A percentile compares a stretch with the other conserved stretches of the same genome.
Evolutionary conservation across 2,329 filamentous ascomycete genomes (phyloP).

Genomic region (Fusarium secorum): DNA sequence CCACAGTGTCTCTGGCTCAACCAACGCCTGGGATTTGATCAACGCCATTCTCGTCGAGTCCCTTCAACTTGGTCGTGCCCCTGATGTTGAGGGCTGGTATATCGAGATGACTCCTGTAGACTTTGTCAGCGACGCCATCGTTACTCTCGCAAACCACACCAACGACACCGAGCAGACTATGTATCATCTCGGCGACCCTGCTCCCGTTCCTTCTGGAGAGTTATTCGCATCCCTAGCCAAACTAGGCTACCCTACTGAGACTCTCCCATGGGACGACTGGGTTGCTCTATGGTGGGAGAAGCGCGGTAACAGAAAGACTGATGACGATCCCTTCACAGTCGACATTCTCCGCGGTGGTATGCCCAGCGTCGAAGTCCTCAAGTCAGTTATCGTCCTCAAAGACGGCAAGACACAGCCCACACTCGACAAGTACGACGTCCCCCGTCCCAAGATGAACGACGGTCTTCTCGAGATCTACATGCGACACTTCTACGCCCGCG

Average conservation of each 20-base stretch:
- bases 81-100: slow-evolving; percentile 77
- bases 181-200: slow-evolving; percentile 78
- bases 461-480: slow-evolving; percentile 79
- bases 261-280: slow-evolving; percentile 76
- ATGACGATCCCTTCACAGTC: slow-evolving; percentile 77
- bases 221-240: slow-evolving; percentile 71
- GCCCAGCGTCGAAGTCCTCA: slow-evolving; percentile 76
- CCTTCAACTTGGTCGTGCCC: slow-evolving; percentile 73
- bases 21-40: slow-evolving; percentile 80
- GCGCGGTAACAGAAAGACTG: slow-evolving; percentile 68
- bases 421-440: slow-evolving; percentile 59
- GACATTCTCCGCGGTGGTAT: slow-evolving; percentile 83
- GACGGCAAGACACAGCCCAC: slow-evolving; percentile 72
- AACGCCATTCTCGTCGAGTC: slow-evolving; percentile 81
- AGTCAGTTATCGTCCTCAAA: slow-evolving; percentile 76
- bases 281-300: slow-evolving; percentile 76
- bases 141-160: slow-evolving; percentile 71
- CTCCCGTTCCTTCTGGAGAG: slow-evolving; percentile 69
- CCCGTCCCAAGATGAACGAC: slow-evolving; percentile 73
- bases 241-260: slow-evolving; percentile 75
- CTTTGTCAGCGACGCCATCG: slow-evolving; percentile 78
- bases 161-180: slow-evolving; percentile 68
- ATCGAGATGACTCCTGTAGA: slow-evolving; percentile 87
- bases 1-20: slow-evolving; percentile 76
- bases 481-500: slow-evolving; percentile 80